A percentile compares a stretch with the other conserved stretches of the same genome.
Evolutionary conservation across 1,139 yeast genomes (phyloP).

Genomic region (Geotrichum australiense): DNA sequence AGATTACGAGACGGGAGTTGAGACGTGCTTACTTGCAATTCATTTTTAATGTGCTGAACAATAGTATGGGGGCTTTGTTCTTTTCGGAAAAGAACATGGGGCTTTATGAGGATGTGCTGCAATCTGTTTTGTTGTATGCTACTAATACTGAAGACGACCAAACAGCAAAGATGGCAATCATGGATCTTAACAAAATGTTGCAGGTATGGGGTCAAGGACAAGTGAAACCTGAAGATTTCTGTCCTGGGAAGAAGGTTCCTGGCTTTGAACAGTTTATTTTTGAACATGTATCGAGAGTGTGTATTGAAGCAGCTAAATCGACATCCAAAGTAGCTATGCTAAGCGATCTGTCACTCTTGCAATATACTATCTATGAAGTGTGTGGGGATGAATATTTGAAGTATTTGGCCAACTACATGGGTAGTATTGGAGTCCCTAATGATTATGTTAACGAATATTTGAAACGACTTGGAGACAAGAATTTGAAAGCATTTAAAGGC

Average conservation of each 20-base stretch:
- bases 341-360: conserved; percentile 64
- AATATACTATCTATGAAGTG: conserved; percentile 51
- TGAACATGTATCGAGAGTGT: conserved; percentile 58
- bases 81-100: conserved; percentile 59
- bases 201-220: conserved; percentile 63
- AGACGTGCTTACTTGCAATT: conserved; percentile 67
- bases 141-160: conserved; percentile 46
- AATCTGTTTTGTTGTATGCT: conserved; percentile 60
- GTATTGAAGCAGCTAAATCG: conserved; percentile 77
- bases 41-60: conserved; percentile 61
- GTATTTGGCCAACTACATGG: conserved; percentile 28
- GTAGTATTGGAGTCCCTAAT: conserved; percentile 30
- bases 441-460: conserved; percentile 27
- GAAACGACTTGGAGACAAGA: conserved; percentile 23
- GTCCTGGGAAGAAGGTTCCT: conserved; percentile 51
- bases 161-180: conserved; percentile 62
- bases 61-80: conserved; percentile 73
- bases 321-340: conserved; percentile 72
- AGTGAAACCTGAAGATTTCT: conserved; percentile 53
- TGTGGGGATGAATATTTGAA: conserved; percentile 29
- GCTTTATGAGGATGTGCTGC: conserved; percentile 56
- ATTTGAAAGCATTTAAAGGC: conserved; percentile 29
- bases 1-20: conserved; percentile 39
- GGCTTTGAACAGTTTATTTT: conserved; percentile 64
- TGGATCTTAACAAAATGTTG: conserved; percentile 61